Conservation (phyloP, 2,329 filamentous ascomycete species). For the Cordyceps cateniannulata region DNA sequence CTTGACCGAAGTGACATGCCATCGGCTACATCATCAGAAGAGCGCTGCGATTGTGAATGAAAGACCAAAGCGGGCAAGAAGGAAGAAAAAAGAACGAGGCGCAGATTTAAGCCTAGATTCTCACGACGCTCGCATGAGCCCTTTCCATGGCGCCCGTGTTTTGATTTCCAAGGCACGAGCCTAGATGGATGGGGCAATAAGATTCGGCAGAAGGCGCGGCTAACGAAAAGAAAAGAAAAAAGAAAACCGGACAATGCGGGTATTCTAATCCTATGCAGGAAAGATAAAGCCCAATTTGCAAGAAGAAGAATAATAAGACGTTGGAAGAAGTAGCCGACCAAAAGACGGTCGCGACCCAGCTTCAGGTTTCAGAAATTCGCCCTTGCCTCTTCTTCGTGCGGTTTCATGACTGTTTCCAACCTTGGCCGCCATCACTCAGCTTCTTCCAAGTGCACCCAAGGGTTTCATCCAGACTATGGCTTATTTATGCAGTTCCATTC, state of each 20-base stretch:
- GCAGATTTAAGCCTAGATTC: constrained; percentile 3
- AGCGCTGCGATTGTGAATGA: not conserved
- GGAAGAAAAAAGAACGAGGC: not conserved
- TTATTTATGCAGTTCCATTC: too few relatives aligned
- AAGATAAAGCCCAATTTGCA: too few relatives aligned
- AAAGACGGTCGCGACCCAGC: not conserved
- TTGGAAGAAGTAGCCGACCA: not conserved
- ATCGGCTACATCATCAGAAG: too few relatives aligned
- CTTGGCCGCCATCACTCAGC: not conserved
- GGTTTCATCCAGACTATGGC: not conserved
- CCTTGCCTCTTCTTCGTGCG: not conserved
- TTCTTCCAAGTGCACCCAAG: not conserved
- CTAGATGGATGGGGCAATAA: not conserved
- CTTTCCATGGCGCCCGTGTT: not conserved
- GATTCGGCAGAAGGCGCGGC: not conserved
- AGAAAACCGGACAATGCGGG: too few relatives aligned
- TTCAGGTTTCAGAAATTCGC: not conserved
- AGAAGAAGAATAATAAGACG: too few relatives aligned
- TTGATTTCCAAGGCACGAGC: not conserved
- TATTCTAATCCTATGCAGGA: too few relatives aligned
- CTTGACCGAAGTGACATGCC: not conserved
- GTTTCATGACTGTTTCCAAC: not conserved
- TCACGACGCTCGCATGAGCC: not conserved
- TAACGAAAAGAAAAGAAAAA: not conserved
- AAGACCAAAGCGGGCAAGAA: not conserved